Evolutionary conservation across 2,329 filamentous ascomycete species (phyloP).

Genomic region (Chaetomium sp.): DNA sequence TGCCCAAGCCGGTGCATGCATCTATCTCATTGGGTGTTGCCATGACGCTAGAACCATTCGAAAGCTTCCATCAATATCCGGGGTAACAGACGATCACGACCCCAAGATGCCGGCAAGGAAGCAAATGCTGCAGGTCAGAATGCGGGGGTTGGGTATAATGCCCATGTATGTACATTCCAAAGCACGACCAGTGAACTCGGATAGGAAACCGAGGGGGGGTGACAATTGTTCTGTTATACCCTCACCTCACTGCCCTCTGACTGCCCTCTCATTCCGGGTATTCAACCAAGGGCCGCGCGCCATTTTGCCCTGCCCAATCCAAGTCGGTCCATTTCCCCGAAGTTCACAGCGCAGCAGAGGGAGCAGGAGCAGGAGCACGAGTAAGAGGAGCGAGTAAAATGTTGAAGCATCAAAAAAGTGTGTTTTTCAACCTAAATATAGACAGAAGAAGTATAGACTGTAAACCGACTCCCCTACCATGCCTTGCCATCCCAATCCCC

Average conservation of each 20-base stretch:
- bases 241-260: background rate
- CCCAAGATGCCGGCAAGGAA: background rate
- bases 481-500: slow-evolving; percentile 1
- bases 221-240: slow-evolving; percentile 10
- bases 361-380: background rate
- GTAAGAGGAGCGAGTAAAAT: background rate
- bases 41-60: slow-evolving; percentile 21
- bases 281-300: slow-evolving; percentile 13
- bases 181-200: background rate
- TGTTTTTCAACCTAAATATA: slow-evolving; percentile 23
- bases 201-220: background rate
- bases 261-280: slow-evolving; percentile 21
- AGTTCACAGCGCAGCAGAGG: background rate
- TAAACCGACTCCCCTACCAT: background rate
- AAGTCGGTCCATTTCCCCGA: slow-evolving; percentile 9
- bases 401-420: background rate
- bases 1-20: slow-evolving; percentile 6
- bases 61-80: slow-evolving; percentile 30
- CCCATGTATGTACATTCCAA: background rate
- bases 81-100: slow-evolving; percentile 18
- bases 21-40: slow-evolving; percentile 22
- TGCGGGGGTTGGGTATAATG: slow-evolving; percentile 24
- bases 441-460: slow-evolving; percentile 19
- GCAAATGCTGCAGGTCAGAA: slow-evolving; percentile 19
- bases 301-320: slow-evolving; percentile 22